These are phyloP conservation scores for Fonsecaea multimorphosa DNA, from an alignment of 2,329 filamentous ascomycete genomes.

Conservation along the genomic window DNA sequence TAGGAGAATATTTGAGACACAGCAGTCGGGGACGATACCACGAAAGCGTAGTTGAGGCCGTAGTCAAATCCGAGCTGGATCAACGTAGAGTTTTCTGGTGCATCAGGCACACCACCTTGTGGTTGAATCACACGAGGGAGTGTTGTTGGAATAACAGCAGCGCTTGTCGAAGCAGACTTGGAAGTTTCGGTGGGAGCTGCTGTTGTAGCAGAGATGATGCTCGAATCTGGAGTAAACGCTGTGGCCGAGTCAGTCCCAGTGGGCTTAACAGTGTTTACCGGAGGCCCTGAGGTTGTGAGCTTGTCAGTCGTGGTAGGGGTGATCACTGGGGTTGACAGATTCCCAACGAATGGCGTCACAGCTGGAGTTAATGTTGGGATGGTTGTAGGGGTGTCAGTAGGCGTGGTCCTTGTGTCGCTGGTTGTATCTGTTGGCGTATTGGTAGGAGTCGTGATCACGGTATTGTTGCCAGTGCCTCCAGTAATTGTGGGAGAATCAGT, in stretches of 20 bases:
- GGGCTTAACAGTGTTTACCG: constrained; percentile 44
- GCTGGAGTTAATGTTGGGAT: constrained; percentile 24
- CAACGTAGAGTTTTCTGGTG: constrained; percentile 69
- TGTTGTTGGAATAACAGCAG: constrained; percentile 64
- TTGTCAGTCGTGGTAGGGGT: constrained; percentile 16
- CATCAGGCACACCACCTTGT: constrained; percentile 61
- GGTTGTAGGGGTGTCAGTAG: constrained; percentile 11
- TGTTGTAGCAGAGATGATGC: constrained; percentile 41
- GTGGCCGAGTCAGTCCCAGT: constrained; percentile 56
- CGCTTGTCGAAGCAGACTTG: constrained; percentile 46
- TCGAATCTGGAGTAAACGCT: constrained; percentile 44
- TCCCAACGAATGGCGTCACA: constrained; percentile 34
- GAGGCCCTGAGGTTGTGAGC: constrained; percentile 23
- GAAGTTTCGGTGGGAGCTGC: constrained; percentile 42
- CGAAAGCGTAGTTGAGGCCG: constrained; percentile 82
- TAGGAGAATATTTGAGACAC: constrained; percentile 84
- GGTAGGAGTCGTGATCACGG: constrained; percentile 5
- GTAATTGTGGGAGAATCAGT: background rate
- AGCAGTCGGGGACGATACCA: constrained; percentile 72
- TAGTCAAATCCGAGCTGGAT: constrained; percentile 86
- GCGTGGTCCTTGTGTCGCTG: constrained; percentile 4
- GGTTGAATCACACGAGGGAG: constrained; percentile 80
- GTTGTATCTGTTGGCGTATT: constrained; percentile 13
- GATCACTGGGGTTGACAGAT: constrained; percentile 25
- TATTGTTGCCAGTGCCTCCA: constrained; percentile 4